Base-by-base conservation (phyloP, 495 filamentous ascomycete species). In the Ascobolus immersus region DNA sequence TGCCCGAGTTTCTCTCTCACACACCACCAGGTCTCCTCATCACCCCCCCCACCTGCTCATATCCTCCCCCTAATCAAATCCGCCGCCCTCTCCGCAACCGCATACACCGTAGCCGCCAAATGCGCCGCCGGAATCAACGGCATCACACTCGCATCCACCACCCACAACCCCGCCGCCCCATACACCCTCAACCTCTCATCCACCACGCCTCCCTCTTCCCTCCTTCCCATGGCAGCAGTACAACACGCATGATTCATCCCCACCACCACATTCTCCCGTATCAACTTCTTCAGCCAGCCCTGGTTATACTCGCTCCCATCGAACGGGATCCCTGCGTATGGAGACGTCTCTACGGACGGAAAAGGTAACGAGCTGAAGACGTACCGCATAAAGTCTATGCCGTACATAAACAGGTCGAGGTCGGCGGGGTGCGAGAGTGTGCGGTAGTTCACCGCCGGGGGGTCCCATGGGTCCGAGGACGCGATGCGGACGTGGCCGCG, bases 1-100 rank as follows among this genome's bases (percentile, higher is more conserved):
- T n/a, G n/a, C n/a, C n/a, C n/a, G n/a, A n/a, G n/a, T n/a, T n/a
- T n/a, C n/a, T n/a, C n/a, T n/a, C n/a, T n/a, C n/a, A n/a, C n/a
- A n/a, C n/a, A 26, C 23, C 23, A 26, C 12, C 23, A 26, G 8
- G 8, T 12, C 23, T 26, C 23, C 9, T 8, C 23, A 12, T 26
- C 23, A 8, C 12, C 12, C 23, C 23, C 23, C 9, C 9, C 23
- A 26, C 23, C 23, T 26, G 23, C 23, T 26, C 8, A 26, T 12
- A 12, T 26, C 23, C 12, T 12, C n/a, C n/a, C n/a, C n/a, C n/a
- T n/a, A n/a, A n/a, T n/a, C n/a, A n/a, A n/a, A n/a, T n/a, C n/a
- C n/a, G n/a, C n/a, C n/a, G n/a, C 65, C 48, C 56, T 61, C 42
- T 73, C 67, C 2, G 65, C 67, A 38, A 73, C 44, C 0, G 65